These are phyloP conservation scores for Achaetomium macrosporum DNA, from an alignment of 2,329 filamentous ascomycete genomes.

Conservation along the genomic window DNA sequence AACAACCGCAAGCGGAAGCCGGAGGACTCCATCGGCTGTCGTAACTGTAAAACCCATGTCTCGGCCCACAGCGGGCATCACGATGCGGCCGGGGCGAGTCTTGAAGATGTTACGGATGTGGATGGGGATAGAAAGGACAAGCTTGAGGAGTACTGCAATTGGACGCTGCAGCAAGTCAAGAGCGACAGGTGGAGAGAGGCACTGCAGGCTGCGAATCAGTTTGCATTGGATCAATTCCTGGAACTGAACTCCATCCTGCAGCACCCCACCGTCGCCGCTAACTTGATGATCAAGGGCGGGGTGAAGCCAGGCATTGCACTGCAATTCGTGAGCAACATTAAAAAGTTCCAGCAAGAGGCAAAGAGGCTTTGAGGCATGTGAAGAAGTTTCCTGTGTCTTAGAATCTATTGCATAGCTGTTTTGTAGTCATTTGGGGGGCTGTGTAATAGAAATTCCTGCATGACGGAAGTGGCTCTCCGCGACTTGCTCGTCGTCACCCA, in stretches of 20 bases:
- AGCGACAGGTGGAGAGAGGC: slow-evolving; percentile 3
- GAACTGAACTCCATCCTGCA: background rate
- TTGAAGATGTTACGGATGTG: background rate
- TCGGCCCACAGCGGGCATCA: background rate
- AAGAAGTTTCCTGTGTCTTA: no score
- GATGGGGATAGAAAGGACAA: background rate
- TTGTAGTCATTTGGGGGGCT: no score
- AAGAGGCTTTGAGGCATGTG: no score
- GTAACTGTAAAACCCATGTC: background rate
- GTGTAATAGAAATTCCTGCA: background rate
- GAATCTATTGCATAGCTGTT: no score
- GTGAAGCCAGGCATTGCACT: background rate
- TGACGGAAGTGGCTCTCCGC: background rate
- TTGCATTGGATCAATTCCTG: slow-evolving; percentile 1
- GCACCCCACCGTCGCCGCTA: background rate
- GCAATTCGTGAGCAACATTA: background rate
- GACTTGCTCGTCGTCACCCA: background rate
- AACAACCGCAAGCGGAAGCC: background rate
- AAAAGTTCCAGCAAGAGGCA: background rate
- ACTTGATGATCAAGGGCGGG: background rate
- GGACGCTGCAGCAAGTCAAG: background rate
- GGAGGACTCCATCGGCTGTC: slow-evolving; percentile 1
- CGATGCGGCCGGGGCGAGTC: background rate
- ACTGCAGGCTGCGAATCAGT: slow-evolving; percentile 3
- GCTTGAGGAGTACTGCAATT: background rate